Base-by-base conservation (phyloP, 2,329 filamentous ascomycete species). In the Reticulascus tulasneorum region DNA sequence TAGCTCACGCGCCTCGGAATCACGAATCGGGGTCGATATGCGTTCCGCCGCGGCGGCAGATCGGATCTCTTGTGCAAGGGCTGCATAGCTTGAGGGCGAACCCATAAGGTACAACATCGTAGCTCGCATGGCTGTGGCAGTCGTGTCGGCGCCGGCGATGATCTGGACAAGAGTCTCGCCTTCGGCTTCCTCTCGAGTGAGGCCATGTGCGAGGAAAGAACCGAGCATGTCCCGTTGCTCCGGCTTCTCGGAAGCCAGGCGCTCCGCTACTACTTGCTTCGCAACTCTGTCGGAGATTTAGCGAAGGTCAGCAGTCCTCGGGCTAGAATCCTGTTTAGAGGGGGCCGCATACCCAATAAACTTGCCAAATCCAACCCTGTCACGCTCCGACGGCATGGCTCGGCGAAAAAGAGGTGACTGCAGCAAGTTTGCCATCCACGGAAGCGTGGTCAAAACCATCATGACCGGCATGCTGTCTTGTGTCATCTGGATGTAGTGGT, bases 61-160 rank as follows among this genome's bases (percentile, higher is more conserved):
- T 25, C 72, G 64, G 18, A 78, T 63, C 44, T 81, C 77, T 1
- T 47, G 45, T 23, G 69, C 66, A 0, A 82, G 56, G 5, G 63
- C 65, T 3, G 46, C 32, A 35, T 74, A 70, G 0, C 70, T 62
- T 0, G 58, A 54, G 0, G 73, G 72, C 23, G 66, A 69, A 1
- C 65, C 72, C 6, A 72, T 62, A 32, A 80, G 53, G 46, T 73
- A 66, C 10, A 79, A 60, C 30, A 80, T 42, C 1, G 64, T 69
- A 10, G 66, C 59, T 2, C 75, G 67, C 21, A 67, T 55, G 2
- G 50, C 53, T 0, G 49, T 55, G 1, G 62, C 54, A 3, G 53
- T 52, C 7, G 63, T 63, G n/a, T 66, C 63, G 13, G 55, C 54
- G 21, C 61, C 63, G 4, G 59, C 60, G 9, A 66, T 49, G 16